A percentile compares a stretch with the other conserved stretches of the same genome.
Conservation (phyloP, 1,284 basidiomycete genomes). For the Porodaedalea pini region DNA sequence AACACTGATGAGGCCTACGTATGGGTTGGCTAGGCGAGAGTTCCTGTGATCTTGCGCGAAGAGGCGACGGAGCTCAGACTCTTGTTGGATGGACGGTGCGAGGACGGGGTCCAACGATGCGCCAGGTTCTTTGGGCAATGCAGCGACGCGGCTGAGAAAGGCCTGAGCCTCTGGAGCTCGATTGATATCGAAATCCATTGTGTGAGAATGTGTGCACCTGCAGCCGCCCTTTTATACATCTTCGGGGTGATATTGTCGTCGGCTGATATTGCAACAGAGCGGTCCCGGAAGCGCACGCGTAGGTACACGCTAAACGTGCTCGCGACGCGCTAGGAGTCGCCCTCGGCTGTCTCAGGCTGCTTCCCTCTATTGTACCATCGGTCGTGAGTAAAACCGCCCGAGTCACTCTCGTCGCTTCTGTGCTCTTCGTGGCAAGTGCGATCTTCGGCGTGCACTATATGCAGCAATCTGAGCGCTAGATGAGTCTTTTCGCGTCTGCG, state of each 20-base stretch:
- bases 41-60: conserved; percentile 51
- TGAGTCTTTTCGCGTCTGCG: no score
- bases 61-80: conserved; percentile 48
- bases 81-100: conserved; percentile 50
- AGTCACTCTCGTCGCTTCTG: conserved; percentile 68
- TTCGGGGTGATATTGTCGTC: no score
- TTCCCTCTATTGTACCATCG: not conserved
- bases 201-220: not conserved
- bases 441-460: conserved; percentile 92
- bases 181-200: conserved; percentile 10
- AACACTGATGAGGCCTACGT: conserved; percentile 55
- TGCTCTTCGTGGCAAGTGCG: conserved; percentile 64
- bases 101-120: conserved; percentile 42
- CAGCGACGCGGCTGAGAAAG: conserved; percentile 39
- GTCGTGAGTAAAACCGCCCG: conserved; percentile 76
- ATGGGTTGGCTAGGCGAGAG: conserved; percentile 39
- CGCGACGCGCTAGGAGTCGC: not conserved
- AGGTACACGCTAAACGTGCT: not conserved
- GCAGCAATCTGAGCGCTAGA: conserved; percentile 84
- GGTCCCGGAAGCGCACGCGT: no score
- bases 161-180: conserved; percentile 35
- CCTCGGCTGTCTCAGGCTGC: not conserved
- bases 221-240: not conserved
- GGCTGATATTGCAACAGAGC: no score
- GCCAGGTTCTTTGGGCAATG: conserved; percentile 36